These are phyloP conservation scores for Fusarium nodosum DNA, from an alignment of 2,329 filamentous ascomycete species.

Conservation along the genomic window DNA sequence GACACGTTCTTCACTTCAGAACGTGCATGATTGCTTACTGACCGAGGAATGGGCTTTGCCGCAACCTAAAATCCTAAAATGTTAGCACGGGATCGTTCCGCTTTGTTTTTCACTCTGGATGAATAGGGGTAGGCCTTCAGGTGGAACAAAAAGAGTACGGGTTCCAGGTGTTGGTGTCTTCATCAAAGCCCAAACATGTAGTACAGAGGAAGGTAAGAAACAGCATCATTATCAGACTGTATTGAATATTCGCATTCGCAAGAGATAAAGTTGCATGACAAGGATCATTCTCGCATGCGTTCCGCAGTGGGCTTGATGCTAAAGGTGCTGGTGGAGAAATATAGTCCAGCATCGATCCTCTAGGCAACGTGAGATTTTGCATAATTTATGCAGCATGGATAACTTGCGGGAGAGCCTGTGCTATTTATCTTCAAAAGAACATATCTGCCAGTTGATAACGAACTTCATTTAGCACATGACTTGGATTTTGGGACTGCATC, in stretches of 20 bases:
- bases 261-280: background rate
- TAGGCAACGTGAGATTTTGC: background rate
- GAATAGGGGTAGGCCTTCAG: background rate
- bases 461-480: too few relatives aligned
- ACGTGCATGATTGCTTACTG: too few relatives aligned
- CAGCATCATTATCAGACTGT: background rate
- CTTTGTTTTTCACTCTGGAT: background rate
- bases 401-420: background rate
- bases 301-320: background rate
- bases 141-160: background rate
- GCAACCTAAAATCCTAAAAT: background rate
- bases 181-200: background rate
- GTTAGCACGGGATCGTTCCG: background rate
- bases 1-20: too few relatives aligned
- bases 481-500: too few relatives aligned
- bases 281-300: background rate
- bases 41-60: too few relatives aligned
- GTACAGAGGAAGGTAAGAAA: slow-evolving; percentile 1
- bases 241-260: background rate
- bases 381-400: background rate
- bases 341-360: background rate
- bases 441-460: too few relatives aligned
- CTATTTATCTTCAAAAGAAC: too few relatives aligned
- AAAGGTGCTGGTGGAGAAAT: background rate
- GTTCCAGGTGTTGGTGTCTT: background rate